Evolutionary conservation across 495 filamentous ascomycete genomes (phyloP).

Genomic region (Aspergillus biplanus): DNA sequence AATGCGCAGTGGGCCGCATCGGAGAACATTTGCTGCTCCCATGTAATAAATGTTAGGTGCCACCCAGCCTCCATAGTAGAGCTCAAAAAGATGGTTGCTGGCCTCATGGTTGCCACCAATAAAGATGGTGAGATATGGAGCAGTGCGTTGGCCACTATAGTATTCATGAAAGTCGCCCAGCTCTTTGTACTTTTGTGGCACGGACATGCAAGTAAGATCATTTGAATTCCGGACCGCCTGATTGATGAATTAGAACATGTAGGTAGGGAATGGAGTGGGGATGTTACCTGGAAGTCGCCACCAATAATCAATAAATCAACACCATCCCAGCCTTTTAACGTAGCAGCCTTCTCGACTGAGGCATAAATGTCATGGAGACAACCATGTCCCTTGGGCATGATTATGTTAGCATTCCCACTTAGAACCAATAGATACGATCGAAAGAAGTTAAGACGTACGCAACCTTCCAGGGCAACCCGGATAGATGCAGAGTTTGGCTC

Average conservation of each 20-base stretch:
- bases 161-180: slow-evolving; percentile 93
- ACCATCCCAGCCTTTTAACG: slow-evolving; percentile 69
- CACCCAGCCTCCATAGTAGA: slow-evolving; percentile 97
- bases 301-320: slow-evolving; percentile 87
- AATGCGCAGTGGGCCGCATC: slow-evolving; percentile 81
- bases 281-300: slow-evolving; percentile 80
- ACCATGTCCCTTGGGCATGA: slow-evolving; percentile 73
- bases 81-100: slow-evolving; percentile 80
- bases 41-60: slow-evolving; percentile 97
- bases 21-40: slow-evolving; percentile 85
- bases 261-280: background rate
- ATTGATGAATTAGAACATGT: slow-evolving; percentile 27
- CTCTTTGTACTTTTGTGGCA: slow-evolving; percentile 79
- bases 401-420: slow-evolving; percentile 22
- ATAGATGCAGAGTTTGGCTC: slow-evolving; percentile 28
- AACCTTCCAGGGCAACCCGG: slow-evolving; percentile 74
- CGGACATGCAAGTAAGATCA: slow-evolving; percentile 84
- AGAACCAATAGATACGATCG: background rate
- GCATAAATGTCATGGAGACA: slow-evolving; percentile 88
- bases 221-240: slow-evolving; percentile 84
- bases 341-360: slow-evolving; percentile 63
- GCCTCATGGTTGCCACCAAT: slow-evolving; percentile 96
- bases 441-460: slow-evolving; percentile 58
- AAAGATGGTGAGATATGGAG: slow-evolving; percentile 90
- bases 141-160: slow-evolving; percentile 75